These are phyloP conservation scores for Stylonectria norvegica DNA, from an alignment of 2,329 filamentous ascomycete species.

Conservation along the genomic window DNA sequence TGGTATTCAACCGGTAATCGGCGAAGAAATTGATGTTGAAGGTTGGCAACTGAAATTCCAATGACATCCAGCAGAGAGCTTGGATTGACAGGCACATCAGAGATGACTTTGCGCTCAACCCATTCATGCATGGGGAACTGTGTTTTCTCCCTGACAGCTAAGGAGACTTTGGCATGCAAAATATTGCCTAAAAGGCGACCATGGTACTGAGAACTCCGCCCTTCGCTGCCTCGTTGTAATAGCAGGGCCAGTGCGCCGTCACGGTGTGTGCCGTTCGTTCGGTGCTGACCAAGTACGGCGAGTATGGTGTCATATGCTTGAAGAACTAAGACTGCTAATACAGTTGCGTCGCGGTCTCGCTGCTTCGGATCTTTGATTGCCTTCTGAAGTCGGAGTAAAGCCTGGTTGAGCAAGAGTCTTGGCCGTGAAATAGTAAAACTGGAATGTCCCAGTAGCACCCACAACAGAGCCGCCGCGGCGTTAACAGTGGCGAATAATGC, in stretches of 20 bases:
- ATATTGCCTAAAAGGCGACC: slow-evolving; percentile 10
- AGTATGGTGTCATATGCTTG: slow-evolving; percentile 14
- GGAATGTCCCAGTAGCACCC: slow-evolving; percentile 3
- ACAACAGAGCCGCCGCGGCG: slow-evolving; percentile 6
- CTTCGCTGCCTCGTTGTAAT: neutral
- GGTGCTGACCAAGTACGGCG: slow-evolving; percentile 1
- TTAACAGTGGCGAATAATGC: slow-evolving; percentile 6
- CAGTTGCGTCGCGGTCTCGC: slow-evolving; percentile 2
- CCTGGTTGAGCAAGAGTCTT: slow-evolving; percentile 1
- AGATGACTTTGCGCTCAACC: slow-evolving; percentile 4
- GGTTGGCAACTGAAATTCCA: slow-evolving; percentile 1
- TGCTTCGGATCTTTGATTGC: neutral
- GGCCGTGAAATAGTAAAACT: accelerated
- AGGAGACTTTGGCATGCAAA: slow-evolving; percentile 11
- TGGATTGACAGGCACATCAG: slow-evolving; percentile 4
- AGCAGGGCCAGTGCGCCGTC: slow-evolving; percentile 11
- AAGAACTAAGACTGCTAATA: slow-evolving; percentile 10
- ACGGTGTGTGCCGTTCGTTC: slow-evolving; percentile 7
- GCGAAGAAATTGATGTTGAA: neutral
- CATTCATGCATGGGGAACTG: neutral
- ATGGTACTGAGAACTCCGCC: neutral
- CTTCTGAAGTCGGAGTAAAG: slow-evolving; percentile 3
- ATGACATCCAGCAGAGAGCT: slow-evolving; percentile 14
- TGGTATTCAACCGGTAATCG: neutral
- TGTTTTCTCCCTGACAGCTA: neutral